These are phyloP conservation scores for Solanum ossicruentum DNA, from an alignment of 257 asterid genomes.

Conservation along the genomic window DNA sequence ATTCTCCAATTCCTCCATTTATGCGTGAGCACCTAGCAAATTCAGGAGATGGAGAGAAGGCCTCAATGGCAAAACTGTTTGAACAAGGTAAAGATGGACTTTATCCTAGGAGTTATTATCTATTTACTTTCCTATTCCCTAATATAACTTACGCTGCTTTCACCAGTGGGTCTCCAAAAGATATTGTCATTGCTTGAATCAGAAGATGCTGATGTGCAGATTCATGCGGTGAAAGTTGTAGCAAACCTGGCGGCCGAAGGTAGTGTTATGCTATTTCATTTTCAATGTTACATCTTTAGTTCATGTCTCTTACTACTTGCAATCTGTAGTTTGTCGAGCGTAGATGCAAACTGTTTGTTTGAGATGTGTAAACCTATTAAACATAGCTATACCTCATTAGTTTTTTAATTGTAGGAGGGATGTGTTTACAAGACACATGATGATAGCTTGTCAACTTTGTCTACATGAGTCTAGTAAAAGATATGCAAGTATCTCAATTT, in stretches of 20 bases:
- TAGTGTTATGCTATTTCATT: background rate
- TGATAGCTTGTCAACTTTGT: background rate
- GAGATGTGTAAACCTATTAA: background rate
- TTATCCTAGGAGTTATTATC: background rate
- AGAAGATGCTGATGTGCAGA: constrained; percentile 75
- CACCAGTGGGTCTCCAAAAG: constrained; percentile 77
- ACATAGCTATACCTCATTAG: background rate
- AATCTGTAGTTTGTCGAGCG: background rate
- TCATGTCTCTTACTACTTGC: background rate
- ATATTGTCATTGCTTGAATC: constrained; percentile 80
- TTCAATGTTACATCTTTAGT: background rate
- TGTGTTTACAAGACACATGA: background rate
- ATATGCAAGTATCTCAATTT: background rate
- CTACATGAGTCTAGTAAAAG: background rate
- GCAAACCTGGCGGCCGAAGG: constrained; percentile 98
- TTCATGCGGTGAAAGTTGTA: constrained; percentile 90
- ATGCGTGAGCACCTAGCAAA: constrained; percentile 40
- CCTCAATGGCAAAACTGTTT: constrained; percentile 64
- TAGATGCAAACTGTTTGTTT: background rate
- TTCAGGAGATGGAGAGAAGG: constrained; percentile 46
- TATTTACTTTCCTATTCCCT: background rate
- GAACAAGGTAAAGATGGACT: constrained; percentile 55
- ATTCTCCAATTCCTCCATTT: constrained; percentile 39
- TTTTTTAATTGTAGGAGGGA: background rate
- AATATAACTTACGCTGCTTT: background rate